Conservation (phyloP, 2,329 filamentous ascomycete species). For the Cercospora janseana region DNA sequence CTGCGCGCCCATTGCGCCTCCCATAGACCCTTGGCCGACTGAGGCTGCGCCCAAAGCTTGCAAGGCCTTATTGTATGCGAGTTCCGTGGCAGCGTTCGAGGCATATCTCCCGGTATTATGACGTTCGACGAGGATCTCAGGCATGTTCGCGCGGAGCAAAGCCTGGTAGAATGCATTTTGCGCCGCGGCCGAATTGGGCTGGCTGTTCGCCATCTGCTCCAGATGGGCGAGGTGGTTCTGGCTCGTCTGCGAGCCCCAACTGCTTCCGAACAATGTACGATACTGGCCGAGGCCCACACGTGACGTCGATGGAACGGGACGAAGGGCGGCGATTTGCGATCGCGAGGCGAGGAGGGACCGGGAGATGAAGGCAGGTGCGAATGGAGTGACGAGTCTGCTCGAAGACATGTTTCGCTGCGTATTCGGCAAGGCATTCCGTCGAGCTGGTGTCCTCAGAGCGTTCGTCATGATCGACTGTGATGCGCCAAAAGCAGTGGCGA, state of each 20-base stretch:
- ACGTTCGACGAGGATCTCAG: slow-evolving; percentile 84
- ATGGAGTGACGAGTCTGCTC: slow-evolving; percentile 32
- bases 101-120: slow-evolving; percentile 86
- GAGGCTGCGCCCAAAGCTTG: slow-evolving; percentile 56
- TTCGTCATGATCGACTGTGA: slow-evolving; percentile 40
- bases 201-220: slow-evolving; percentile 90
- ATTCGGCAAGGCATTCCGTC: slow-evolving; percentile 20
- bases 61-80: slow-evolving; percentile 75
- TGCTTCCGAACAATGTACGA: slow-evolving; percentile 45
- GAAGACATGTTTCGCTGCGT: slow-evolving; percentile 39
- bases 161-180: slow-evolving; percentile 95
- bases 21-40: slow-evolving; percentile 29
- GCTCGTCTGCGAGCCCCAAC: slow-evolving; percentile 41
- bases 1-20: slow-evolving; percentile 26
- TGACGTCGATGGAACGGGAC: slow-evolving; percentile 19
- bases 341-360: slow-evolving; percentile 43
- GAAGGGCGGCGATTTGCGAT: slow-evolving; percentile 32
- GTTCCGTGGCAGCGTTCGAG: slow-evolving; percentile 72
- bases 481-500: slow-evolving; percentile 43
- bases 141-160: slow-evolving; percentile 87
- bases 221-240: slow-evolving; percentile 72
- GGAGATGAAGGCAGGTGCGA: slow-evolving; percentile 24
- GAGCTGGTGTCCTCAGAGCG: slow-evolving; percentile 36
- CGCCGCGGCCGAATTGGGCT: slow-evolving; percentile 78
- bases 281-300: slow-evolving; percentile 43